Base-by-base conservation (phyloP, 1,284 basidiomycete genomes). In the Cryptococcus amylolentus region DNA sequence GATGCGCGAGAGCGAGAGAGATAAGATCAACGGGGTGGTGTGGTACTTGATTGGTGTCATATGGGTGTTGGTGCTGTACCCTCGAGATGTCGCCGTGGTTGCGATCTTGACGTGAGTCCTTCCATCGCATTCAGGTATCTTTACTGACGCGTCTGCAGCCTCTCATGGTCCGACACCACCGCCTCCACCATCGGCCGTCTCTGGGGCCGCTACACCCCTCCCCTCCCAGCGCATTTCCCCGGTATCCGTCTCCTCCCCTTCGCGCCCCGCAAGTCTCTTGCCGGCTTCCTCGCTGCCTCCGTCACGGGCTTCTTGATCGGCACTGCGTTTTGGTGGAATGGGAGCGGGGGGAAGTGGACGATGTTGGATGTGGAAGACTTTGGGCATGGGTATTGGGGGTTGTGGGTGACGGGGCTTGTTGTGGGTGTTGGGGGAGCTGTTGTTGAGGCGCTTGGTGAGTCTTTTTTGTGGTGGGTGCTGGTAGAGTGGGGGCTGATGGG, bases 121-220 rank as follows among this genome's bases (percentile, higher is more conserved):
- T n/a, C n/a, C n/a, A n/a, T n/a, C n/a, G n/a, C n/a, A n/a, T n/a
- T n/a, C n/a, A n/a, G n/a, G n/a, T n/a, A n/a, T n/a, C n/a, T n/a
- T n/a, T n/a, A 10, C 46, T 31, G 12, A 13, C 41, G 28, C 12
- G 20, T 38, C 9, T 18, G 20, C 59, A 94, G 90, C 60, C 85
- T 98, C 45, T 94, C 93, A 28, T 97, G 95, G 91, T 93, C 91
- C 4, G 95, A 98, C 78, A 98, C 95, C 0, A 85, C 90, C 14
- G 95, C 95, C 0, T 96, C 93, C 4, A 92, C 91, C 6, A 82
- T 97, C 60, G 95, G 95, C 42, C 86, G 95, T 26, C 80, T 92
- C 42, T 92, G 86, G 75, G 92, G 92, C 20, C 79, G 81, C 13
- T 80, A 82, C 62, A 95, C 93, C 0, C 85, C 86, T 1, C 85